Evolutionary conservation across 164 flowering plant species (phyloP).

Genomic region (Annona squamosa): DNA sequence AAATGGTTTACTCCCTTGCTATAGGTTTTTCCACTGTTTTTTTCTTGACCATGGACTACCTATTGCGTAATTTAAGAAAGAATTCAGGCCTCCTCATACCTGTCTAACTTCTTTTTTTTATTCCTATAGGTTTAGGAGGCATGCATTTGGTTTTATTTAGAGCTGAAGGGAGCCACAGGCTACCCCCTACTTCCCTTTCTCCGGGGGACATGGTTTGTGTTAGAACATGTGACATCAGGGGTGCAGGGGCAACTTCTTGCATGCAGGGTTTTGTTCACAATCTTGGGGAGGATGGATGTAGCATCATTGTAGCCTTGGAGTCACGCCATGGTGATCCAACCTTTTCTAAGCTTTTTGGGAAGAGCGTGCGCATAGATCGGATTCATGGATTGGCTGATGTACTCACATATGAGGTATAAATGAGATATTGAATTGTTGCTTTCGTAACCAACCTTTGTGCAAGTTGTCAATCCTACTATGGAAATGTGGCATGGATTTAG

Average conservation of each 20-base stretch:
- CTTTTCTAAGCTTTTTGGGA: slow-evolving; percentile 90
- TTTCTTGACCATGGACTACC: not conserved
- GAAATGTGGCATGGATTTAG: not conserved
- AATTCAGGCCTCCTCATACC: not conserved
- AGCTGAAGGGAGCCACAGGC: slow-evolving; percentile 73
- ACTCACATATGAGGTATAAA: slow-evolving; percentile 77
- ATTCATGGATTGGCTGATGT: slow-evolving; percentile 88
- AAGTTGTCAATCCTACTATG: not conserved
- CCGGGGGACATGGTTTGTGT: slow-evolving; percentile 98
- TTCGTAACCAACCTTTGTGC: not conserved
- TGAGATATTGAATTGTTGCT: not conserved
- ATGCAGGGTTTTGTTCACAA: slow-evolving; percentile 84
- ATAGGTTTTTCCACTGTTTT: not conserved
- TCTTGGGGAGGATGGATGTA: slow-evolving; percentile 85
- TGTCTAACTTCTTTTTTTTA: not conserved
- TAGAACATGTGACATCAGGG: slow-evolving; percentile 74
- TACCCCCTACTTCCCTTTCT: slow-evolving; percentile 87
- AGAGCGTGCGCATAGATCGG: slow-evolving; percentile 81
- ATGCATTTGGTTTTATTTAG: slow-evolving; percentile 82
- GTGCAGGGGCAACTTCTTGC: slow-evolving; percentile 78
- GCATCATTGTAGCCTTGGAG: slow-evolving; percentile 74
- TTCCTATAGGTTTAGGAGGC: slow-evolving; percentile 73
- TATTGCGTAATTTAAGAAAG: not conserved
- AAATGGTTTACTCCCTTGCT: not conserved
- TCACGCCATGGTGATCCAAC: slow-evolving; percentile 88